Percentiles rank a stretch among this genome's conserved stretches.
phyloP scores from a whole-genome alignment of 2,329 filamentous ascomycete species.

The Hypoxylon sp. region DNA sequence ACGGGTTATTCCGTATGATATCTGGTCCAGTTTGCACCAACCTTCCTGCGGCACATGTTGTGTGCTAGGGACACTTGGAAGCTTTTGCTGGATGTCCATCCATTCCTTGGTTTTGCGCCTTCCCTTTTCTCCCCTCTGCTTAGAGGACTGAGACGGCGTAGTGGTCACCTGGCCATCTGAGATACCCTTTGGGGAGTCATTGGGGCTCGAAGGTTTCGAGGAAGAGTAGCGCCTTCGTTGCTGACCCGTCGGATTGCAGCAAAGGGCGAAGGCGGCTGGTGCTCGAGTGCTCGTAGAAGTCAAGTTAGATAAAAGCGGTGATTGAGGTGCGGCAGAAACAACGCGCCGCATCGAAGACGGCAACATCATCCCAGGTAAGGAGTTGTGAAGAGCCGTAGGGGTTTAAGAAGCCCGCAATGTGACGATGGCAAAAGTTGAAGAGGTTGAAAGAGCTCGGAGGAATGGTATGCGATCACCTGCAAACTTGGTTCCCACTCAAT shows the following conservation, averaged over 20 bases:
- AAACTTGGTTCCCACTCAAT: slow-evolving; percentile 28
- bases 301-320: slow-evolving; percentile 62
- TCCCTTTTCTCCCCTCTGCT: slow-evolving; percentile 67
- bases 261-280: slow-evolving; percentile 55
- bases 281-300: slow-evolving; percentile 60
- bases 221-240: slow-evolving; percentile 71
- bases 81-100: slow-evolving; percentile 66
- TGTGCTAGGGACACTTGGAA: slow-evolving; percentile 83
- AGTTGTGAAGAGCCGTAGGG: slow-evolving; percentile 8
- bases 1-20: slow-evolving; percentile 26
- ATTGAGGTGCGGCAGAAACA: slow-evolving; percentile 63
- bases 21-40: slow-evolving; percentile 52
- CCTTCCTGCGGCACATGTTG: slow-evolving; percentile 78
- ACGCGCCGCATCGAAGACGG: slow-evolving; percentile 71
- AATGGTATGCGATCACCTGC: slow-evolving; percentile 37
- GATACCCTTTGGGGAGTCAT: slow-evolving; percentile 68
- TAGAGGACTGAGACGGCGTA: slow-evolving; percentile 60
- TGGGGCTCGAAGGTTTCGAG: slow-evolving; percentile 74
- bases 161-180: slow-evolving; percentile 66
- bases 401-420: slow-evolving; percentile 17
- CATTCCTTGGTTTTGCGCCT: slow-evolving; percentile 72
- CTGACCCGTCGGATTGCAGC: slow-evolving; percentile 60
- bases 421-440: slow-evolving; percentile 30
- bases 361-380: slow-evolving; percentile 61
- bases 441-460: slow-evolving; percentile 32